Evolutionary conservation across 495 filamentous ascomycete species (phyloP).

Genomic region (Talaromyces ruber): DNA sequence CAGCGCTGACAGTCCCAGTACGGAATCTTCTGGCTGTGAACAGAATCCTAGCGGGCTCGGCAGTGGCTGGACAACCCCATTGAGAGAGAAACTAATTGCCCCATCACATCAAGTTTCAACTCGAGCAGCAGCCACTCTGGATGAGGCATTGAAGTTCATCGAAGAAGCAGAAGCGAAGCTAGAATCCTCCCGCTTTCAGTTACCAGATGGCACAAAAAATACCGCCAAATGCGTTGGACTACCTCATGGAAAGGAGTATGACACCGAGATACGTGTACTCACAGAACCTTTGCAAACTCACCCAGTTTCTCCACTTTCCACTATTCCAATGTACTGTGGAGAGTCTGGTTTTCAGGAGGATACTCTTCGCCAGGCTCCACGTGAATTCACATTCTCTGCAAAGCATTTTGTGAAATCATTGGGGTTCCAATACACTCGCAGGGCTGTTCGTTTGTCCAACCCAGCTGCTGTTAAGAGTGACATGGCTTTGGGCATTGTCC

Average conservation of each 20-base stretch:
- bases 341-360: conserved; percentile 5
- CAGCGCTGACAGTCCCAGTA: neutral
- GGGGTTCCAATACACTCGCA: conserved; percentile 1
- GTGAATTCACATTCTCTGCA: conserved; percentile 7
- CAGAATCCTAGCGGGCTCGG: neutral
- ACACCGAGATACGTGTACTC: neutral
- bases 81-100: neutral
- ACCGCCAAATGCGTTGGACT: too few relatives aligned
- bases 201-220: too few relatives aligned
- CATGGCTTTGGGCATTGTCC: conserved; percentile 14
- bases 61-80: neutral
- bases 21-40: neutral
- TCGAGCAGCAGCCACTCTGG: neutral
- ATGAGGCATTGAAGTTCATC: neutral
- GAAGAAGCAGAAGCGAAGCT: neutral
- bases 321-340: conserved; percentile 18
- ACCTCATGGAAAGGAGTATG: neutral
- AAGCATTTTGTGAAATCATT: conserved; percentile 11
- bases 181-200: too few relatives aligned
- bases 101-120: neutral
- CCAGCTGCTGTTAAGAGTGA: conserved; percentile 11
- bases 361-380: neutral
- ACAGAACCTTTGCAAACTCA: neutral
- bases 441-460: conserved; percentile 14
- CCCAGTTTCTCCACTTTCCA: conserved; percentile 15